phyloP scores from a whole-genome alignment of 139 green algal genomes.

The Tetradesmus lagerheimii region DNA sequence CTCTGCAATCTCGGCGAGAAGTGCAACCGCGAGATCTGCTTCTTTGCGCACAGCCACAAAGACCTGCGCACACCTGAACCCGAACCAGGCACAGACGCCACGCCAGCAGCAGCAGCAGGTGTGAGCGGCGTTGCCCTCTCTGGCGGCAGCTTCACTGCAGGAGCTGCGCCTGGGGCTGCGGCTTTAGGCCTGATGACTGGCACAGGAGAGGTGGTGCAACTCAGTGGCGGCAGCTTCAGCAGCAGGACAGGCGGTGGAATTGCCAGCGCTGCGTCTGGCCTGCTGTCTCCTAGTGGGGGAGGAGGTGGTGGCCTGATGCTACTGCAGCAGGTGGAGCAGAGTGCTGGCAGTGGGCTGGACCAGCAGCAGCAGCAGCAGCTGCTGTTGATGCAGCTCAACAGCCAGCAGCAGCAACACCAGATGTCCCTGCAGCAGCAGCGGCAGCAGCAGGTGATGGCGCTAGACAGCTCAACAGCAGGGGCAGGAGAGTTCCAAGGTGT shows the following conservation, averaged over 20 bases:
- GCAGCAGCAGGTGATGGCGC: neutral
- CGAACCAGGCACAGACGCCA: neutral
- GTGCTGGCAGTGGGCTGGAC: neutral
- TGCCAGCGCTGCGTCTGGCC: too few species aligned
- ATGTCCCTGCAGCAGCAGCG: neutral
- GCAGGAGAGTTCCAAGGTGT: neutral
- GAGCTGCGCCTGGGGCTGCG: neutral
- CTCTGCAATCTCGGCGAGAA: conserved; percentile 31
- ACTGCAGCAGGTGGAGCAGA: neutral
- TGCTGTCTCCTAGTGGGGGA: neutral
- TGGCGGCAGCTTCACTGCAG: neutral
- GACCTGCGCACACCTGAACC: conserved; percentile 15
- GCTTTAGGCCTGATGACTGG: neutral
- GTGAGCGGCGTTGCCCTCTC: neutral
- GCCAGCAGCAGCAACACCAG: neutral
- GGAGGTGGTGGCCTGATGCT: neutral
- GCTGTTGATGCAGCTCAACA: neutral
- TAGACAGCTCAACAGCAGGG: neutral
- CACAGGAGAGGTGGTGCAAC: neutral
- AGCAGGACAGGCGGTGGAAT: neutral
- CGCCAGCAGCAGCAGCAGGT: conserved; percentile 33
- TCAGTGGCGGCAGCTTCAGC: neutral
- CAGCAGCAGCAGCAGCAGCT: neutral
- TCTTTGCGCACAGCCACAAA: conserved; percentile 34
- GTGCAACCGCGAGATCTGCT: conserved; percentile 45